These are phyloP conservation scores for Bassia scoparia DNA, from an alignment of 148 eudicot species.

Conservation along the genomic window DNA sequence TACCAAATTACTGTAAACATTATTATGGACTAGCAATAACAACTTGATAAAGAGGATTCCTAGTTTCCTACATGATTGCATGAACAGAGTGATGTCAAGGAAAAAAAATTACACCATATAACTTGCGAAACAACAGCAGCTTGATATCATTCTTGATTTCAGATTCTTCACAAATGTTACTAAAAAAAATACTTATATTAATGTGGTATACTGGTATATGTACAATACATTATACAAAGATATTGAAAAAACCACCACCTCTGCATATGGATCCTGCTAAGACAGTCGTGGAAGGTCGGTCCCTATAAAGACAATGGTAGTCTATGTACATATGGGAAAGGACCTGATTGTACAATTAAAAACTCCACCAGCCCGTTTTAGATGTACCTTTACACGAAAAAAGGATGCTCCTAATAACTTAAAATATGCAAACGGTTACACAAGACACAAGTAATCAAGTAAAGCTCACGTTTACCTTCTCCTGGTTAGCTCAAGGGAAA, in stretches of 20 bases:
- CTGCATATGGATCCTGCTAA: not conserved
- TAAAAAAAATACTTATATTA: not conserved
- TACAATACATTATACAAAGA: not conserved
- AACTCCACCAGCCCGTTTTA: not conserved
- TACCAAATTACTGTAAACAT: too few species aligned
- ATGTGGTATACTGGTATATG: not conserved
- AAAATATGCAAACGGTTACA: conserved; percentile 2
- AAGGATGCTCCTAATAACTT: not conserved
- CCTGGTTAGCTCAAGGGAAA: not conserved
- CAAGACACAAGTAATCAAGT: not conserved
- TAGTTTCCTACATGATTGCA: not conserved
- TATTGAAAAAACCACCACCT: not conserved
- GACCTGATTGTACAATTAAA: too few species aligned
- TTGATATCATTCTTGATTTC: not conserved
- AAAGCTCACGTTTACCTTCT: conserved; percentile 16
- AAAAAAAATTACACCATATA: not conserved
- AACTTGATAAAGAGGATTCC: not conserved
- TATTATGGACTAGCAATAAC: not conserved
- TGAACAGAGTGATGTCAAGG: not conserved
- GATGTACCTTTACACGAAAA: not conserved
- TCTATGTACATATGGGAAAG: not conserved
- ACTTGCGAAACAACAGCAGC: not conserved
- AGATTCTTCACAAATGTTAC: not conserved
- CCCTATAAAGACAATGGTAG: not conserved
- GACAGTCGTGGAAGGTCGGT: not conserved